Percentiles rank a stretch among this genome's conserved stretches.
phyloP scores from a whole-genome alignment of 148 eudicot species.

The Diospyros lotus region DNA sequence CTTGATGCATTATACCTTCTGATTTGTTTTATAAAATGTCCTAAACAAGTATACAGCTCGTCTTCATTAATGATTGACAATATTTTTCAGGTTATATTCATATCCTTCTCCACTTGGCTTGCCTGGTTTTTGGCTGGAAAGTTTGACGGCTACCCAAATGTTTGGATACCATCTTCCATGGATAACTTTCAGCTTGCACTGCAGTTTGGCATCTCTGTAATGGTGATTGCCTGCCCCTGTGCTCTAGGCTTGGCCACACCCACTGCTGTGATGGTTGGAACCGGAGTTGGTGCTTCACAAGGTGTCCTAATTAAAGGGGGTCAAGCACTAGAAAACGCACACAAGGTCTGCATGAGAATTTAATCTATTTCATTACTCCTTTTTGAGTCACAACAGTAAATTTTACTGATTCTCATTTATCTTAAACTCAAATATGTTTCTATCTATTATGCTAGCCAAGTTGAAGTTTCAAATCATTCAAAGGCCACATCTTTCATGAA shows the following conservation, averaged over 20 bases:
- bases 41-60: neutral
- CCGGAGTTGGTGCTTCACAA: constrained; percentile 96
- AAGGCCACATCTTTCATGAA: neutral
- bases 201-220: constrained; percentile 92
- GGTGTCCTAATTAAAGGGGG: constrained; percentile 99
- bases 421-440: neutral
- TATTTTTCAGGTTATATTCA: constrained; percentile 59
- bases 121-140: constrained; percentile 83
- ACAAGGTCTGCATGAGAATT: constrained; percentile 46
- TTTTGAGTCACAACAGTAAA: neutral
- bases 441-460: neutral
- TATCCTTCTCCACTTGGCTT: constrained; percentile 75
- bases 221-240: constrained; percentile 99
- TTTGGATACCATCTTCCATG: constrained; percentile 96
- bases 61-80: neutral
- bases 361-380: neutral
- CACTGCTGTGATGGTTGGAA: constrained; percentile 99
- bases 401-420: neutral
- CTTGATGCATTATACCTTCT: neutral
- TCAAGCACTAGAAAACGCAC: constrained; percentile 88
- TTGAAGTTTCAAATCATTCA: neutral
- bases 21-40: neutral
- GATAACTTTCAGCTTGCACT: constrained; percentile 93
- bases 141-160: constrained; percentile 56
- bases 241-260: constrained; percentile 99